Conservation (phyloP, 805 yeast genomes). For the Starmerella cellae region DNA sequence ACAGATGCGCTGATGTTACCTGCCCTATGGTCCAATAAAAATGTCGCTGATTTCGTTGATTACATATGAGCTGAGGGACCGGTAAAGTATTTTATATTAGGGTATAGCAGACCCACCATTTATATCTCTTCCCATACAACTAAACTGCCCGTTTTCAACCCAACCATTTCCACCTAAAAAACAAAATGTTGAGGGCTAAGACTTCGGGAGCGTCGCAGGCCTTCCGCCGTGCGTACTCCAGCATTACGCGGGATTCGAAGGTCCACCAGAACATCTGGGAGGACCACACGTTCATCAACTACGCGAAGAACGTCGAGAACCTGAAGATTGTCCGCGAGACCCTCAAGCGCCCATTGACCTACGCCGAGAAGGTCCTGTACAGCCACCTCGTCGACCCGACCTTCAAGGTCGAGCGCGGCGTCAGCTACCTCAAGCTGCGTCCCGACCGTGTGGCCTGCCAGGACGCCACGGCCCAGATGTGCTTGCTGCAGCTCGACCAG, state of each 20-base stretch:
- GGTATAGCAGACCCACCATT: no score
- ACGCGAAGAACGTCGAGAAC: constrained; percentile 81
- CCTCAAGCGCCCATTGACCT: constrained; percentile 77
- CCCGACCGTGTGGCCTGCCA: constrained; percentile 99
- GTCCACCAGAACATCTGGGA: constrained; percentile 55
- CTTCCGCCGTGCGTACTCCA: constrained; percentile 21
- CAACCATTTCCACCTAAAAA: background rate
- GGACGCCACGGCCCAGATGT: constrained; percentile 99
- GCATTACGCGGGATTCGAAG: constrained; percentile 50
- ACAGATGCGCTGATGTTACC: background rate
- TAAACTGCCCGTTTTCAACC: background rate
- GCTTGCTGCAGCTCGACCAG: constrained; percentile 52
- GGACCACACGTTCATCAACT: constrained; percentile 69
- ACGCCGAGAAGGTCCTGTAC: constrained; percentile 89
- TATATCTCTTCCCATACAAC: no score
- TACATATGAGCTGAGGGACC: constrained; percentile 12
- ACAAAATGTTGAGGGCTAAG: constrained; percentile 15
- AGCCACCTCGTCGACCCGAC: constrained; percentile 91
- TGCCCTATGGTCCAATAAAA: constrained; percentile 11
- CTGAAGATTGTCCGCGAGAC: constrained; percentile 72
- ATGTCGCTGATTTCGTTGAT: constrained; percentile 9
- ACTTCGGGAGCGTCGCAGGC: constrained; percentile 12
- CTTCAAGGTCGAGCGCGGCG: constrained; percentile 75
- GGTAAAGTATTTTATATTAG: constrained; percentile 9
- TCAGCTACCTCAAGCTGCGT: constrained; percentile 80